Evolutionary conservation across 2,329 filamentous ascomycete genomes (phyloP).

Genomic region (Aphanoascus verrucosus): DNA sequence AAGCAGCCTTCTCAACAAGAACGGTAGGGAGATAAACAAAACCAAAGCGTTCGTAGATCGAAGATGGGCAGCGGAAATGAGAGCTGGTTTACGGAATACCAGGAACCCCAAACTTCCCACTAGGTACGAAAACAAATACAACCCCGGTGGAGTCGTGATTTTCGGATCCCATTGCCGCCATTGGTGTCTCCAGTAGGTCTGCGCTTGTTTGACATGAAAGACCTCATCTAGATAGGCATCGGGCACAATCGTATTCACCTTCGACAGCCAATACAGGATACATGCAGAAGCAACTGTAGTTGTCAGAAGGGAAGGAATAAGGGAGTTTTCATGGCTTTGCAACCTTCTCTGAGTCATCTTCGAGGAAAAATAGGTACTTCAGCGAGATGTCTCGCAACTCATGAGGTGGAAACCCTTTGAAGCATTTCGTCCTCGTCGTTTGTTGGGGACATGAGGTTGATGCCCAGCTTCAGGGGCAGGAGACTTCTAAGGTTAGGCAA

Average conservation of each 20-base stretch:
- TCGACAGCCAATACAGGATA: conserved; percentile 33
- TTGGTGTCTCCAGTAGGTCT: conserved; percentile 66
- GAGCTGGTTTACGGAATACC: conserved; percentile 23
- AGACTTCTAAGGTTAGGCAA: too few relatives aligned
- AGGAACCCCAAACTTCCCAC: conserved; percentile 20
- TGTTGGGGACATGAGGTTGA: background rate
- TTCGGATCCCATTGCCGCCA: conserved; percentile 86
- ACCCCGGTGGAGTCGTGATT: conserved; percentile 87
- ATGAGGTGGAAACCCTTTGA: background rate
- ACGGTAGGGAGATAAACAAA: conserved; percentile 31
- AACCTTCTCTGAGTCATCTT: background rate
- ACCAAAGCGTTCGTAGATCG: conserved; percentile 32
- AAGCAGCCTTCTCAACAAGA: conserved; percentile 44
- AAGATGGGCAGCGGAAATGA: conserved; percentile 27
- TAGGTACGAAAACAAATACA: conserved; percentile 52
- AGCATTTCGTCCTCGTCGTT: background rate
- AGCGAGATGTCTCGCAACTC: background rate
- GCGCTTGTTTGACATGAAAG: conserved; percentile 73
- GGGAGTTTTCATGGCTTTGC: background rate
- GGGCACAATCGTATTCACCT: conserved; percentile 41
- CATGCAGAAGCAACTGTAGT: conserved; percentile 22
- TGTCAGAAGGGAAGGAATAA: background rate
- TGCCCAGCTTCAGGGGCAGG: background rate
- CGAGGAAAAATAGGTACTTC: background rate
- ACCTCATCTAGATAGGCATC: conserved; percentile 49